Evolutionary conservation across 352 stramenopile genomes (phyloP).

Genomic region (Pythium inflatum): DNA sequence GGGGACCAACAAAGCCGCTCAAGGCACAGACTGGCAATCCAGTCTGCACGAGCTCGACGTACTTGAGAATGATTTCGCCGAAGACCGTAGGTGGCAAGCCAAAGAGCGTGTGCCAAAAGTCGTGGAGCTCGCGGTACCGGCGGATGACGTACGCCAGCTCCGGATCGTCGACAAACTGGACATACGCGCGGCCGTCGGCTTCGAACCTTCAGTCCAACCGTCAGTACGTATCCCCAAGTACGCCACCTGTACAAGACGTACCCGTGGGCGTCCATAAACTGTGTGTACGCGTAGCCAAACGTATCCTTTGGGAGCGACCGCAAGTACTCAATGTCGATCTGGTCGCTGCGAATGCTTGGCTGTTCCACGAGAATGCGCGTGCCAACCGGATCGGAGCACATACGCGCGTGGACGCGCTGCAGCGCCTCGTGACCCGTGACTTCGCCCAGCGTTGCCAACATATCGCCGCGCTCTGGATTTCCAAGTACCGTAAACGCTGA

Average conservation of each 20-base stretch:
- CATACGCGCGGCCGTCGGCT: constrained; percentile 81
- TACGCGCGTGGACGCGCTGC: constrained; percentile 77
- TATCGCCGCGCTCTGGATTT: constrained; percentile 94
- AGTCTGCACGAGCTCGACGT: constrained; percentile 97
- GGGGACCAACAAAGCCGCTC: constrained; percentile 88
- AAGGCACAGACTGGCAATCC: constrained; percentile 94
- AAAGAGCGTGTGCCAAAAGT: constrained; percentile 97
- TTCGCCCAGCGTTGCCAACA: constrained; percentile 95
- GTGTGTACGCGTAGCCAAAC: constrained; percentile 91
- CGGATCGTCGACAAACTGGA: constrained; percentile 91
- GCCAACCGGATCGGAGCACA: constrained; percentile 88
- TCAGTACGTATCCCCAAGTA: not conserved
- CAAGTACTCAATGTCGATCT: constrained; percentile 77
- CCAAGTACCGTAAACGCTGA: constrained; percentile 89
- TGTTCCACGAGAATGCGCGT: constrained; percentile 88
- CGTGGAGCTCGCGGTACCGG: constrained; percentile 93
- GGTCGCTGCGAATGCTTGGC: constrained; percentile 75
- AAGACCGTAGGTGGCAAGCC: constrained; percentile 94
- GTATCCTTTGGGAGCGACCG: constrained; percentile 67
- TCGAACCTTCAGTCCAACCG: constrained; percentile 66
- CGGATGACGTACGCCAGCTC: constrained; percentile 97
- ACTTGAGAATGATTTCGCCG: constrained; percentile 97
- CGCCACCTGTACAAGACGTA: too few relatives aligned
- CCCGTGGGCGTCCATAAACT: constrained; percentile 91
- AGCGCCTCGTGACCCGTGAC: constrained; percentile 92